Evolutionary conservation across 108 stramenopile genomes (phyloP), one percentile per base, ranked within the genome.

Genomic region (Fragilaria crotonensis): DNA sequence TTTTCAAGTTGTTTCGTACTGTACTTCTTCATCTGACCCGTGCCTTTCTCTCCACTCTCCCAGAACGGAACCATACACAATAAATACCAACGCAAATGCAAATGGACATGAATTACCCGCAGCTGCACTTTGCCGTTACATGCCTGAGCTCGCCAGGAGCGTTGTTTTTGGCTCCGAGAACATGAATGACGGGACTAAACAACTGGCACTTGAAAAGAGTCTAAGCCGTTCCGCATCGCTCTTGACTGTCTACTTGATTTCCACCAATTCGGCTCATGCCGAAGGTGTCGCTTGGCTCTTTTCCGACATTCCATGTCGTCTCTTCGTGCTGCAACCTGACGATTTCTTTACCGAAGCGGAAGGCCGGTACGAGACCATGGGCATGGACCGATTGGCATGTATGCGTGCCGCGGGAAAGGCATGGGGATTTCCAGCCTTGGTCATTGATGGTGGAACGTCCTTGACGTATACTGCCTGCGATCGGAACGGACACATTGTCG

Each of bases 361-460:
- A 29, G 90, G 86, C 0, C 25, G 71, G 32, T 92, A 88, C 54
- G 60, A 71, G 17, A 66, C 48, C 32, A 79, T 92, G 66, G 90
- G 90, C 7, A 71, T 83, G 0, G 90, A 92, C 70, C 77, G 90
- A 11, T 31, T 75, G 30, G 79, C 79, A 5, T 63, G 68, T 19
- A 33, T 78, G 11, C 58, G 51, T 5, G 83, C 71, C 2, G 84
- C 90, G 4, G 64, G 64, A 3, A 45, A 74, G 44, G 54, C 62
- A 18, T 48, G 66, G 54, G 80, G 80, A 0, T 53, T 46, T 33
- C 81, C 85, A 0, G 72, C 70, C 2, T 36, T 73, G 55, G 82
- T 85, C 3, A 71, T 89, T 54, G 84, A 89, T 59, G 84, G 72
- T 0, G 88, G 88, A 4, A 85, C 82, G 0, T 83, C 83, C 32